Conservation (phyloP, 495 filamentous ascomycete species). For the Xylaria curta region DNA sequence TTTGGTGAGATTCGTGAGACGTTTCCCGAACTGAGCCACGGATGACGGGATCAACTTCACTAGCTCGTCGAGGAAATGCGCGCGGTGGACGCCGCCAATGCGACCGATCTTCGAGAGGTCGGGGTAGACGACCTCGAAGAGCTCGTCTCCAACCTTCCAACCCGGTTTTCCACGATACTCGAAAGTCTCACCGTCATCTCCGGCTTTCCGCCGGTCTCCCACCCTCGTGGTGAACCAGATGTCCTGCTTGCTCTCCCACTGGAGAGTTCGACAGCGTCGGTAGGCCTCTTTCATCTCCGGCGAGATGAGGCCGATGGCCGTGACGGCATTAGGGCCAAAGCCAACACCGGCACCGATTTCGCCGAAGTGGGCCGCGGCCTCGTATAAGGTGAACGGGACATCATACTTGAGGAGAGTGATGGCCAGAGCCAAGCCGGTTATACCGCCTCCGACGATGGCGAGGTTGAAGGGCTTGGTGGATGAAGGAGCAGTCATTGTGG, state of each 20-base stretch:
- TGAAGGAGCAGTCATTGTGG: slow-evolving; percentile 8
- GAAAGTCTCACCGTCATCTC: slow-evolving; percentile 30
- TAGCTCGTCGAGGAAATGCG: slow-evolving; percentile 66
- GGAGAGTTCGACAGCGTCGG: slow-evolving; percentile 43
- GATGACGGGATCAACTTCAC: slow-evolving; percentile 59
- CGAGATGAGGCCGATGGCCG: slow-evolving; percentile 61
- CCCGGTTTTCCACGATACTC: slow-evolving; percentile 30
- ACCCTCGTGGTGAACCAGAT: slow-evolving; percentile 37
- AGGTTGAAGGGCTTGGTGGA: slow-evolving; percentile 41
- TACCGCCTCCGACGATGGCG: slow-evolving; percentile 63
- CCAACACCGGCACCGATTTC: slow-evolving; percentile 70
- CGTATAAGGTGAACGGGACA: slow-evolving; percentile 60
- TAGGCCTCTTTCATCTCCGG: slow-evolving; percentile 50
- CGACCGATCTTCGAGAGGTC: slow-evolving; percentile 26
- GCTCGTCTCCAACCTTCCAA: slow-evolving; percentile 35
- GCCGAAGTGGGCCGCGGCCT: slow-evolving; percentile 53
- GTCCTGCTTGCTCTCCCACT: slow-evolving; percentile 21
- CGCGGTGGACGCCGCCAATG: slow-evolving; percentile 58
- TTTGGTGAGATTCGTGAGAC: slow-evolving; percentile 37
- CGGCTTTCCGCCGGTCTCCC: slow-evolving; percentile 33
- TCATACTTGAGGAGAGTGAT: slow-evolving; percentile 47
- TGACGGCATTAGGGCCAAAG: slow-evolving; percentile 64
- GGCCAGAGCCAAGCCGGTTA: slow-evolving; percentile 60
- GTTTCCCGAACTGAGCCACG: slow-evolving; percentile 55
- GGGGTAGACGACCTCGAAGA: slow-evolving; percentile 37